Evolutionary conservation across 2,329 filamentous ascomycete species (phyloP).

Genomic region (Mycogone perniciosa): DNA sequence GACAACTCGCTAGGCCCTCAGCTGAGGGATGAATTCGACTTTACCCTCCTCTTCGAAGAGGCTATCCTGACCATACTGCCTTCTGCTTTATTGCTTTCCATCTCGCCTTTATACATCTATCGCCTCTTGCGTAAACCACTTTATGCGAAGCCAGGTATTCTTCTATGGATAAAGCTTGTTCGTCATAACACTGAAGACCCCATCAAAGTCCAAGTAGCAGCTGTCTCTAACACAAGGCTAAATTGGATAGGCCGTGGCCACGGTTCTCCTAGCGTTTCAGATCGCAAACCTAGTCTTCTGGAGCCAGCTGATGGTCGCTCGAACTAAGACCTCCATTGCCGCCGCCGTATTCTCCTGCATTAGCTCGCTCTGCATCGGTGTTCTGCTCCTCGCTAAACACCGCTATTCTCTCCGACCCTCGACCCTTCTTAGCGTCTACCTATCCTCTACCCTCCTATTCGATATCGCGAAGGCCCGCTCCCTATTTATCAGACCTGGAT

Average conservation of each 20-base stretch:
- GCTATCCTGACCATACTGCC: conserved; percentile 14
- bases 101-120: conserved; percentile 5
- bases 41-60: conserved; percentile 19
- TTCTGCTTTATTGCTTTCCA: no score
- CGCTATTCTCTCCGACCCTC: conserved; percentile 33
- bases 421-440: conserved; percentile 31
- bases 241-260: conserved; percentile 15
- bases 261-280: conserved; percentile 22
- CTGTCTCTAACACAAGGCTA: neutral
- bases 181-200: neutral
- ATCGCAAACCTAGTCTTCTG: conserved; percentile 21
- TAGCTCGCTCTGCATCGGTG: conserved; percentile 18
- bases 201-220: neutral
- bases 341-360: conserved; percentile 22
- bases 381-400: conserved; percentile 28
- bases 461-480: conserved; percentile 33
- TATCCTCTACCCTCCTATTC: conserved; percentile 34
- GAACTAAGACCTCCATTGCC: conserved; percentile 20
- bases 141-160: conserved; percentile 4
- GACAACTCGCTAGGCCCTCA: no score
- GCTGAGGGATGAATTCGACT: conserved; percentile 13
- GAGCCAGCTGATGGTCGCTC: conserved; percentile 9
- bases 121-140: conserved; percentile 9
- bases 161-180: conserved; percentile 18
- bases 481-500: conserved; percentile 10